Conservation (phyloP, 2,329 filamentous ascomycete species). For the Nannizziopsis arthrosporioides region DNA sequence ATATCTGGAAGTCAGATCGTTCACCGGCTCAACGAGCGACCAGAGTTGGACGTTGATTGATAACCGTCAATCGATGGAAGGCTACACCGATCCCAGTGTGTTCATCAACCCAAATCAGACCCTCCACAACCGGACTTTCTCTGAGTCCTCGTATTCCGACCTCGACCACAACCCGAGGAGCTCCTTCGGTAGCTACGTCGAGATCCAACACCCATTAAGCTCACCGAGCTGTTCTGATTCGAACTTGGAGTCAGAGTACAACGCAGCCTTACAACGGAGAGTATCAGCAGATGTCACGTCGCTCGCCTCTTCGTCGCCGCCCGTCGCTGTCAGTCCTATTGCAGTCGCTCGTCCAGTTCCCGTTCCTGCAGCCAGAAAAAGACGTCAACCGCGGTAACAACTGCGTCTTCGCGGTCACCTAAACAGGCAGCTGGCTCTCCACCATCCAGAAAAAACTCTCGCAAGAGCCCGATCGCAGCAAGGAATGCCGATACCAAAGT, state of each 20-base stretch:
- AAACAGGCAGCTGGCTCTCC: slow-evolving; percentile 53
- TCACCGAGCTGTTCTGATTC: slow-evolving; percentile 66
- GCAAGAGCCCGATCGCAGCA: slow-evolving; percentile 63
- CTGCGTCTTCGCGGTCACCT: slow-evolving; percentile 49
- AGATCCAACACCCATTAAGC: slow-evolving; percentile 67
- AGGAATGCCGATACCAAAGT: slow-evolving; percentile 78
- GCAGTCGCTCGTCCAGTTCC: slow-evolving; percentile 57
- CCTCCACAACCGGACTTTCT: slow-evolving; percentile 74
- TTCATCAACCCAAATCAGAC: slow-evolving; percentile 91
- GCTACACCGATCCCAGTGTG: slow-evolving; percentile 49
- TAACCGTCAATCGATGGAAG: slow-evolving; percentile 59
- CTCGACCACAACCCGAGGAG: slow-evolving; percentile 50
- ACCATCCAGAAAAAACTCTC: slow-evolving; percentile 51
- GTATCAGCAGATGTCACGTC: slow-evolving; percentile 33
- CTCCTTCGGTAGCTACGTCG: slow-evolving; percentile 69
- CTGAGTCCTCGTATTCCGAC: slow-evolving; percentile 70
- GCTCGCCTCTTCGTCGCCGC: slow-evolving; percentile 33
- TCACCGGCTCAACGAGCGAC: slow-evolving; percentile 67
- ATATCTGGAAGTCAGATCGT: slow-evolving; percentile 74
- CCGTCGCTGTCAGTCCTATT: slow-evolving; percentile 51
- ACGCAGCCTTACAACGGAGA: slow-evolving; percentile 30
- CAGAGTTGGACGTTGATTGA: slow-evolving; percentile 80
- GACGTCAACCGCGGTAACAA: slow-evolving; percentile 16
- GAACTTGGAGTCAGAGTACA: slow-evolving; percentile 48
- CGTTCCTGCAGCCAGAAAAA: slow-evolving; percentile 29